Evolutionary conservation across 345 rosid species (phyloP), one percentile per base, ranked within the genome.

Genomic region (Rhodomyrtus tomentosa): DNA sequence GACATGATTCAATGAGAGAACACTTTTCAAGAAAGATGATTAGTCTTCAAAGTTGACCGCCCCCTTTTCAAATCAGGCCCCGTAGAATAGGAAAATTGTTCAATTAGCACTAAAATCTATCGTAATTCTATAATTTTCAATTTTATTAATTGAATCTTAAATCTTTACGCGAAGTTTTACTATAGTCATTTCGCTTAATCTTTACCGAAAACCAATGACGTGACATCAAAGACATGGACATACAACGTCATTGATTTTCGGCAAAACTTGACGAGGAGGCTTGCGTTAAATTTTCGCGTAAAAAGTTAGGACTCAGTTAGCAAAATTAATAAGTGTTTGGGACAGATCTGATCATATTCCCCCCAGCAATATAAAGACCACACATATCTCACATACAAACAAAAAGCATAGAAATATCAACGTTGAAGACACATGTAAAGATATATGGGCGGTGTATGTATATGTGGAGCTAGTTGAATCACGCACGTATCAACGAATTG

Each of bases 261-360:
- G 0, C 22, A n/a, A n/a, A n/a, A n/a, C n/a, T 68, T 16, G 18
- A 16, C 1, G 0, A 0, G 6, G 32, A 68, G 1, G 9, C 0
- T 2, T 4, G 0, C 0, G 0, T 16, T 7, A 22, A 4, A 32
- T 32, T 32, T 32, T 16, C 1, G 10, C 0, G 0, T 0, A 7
- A 62, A 62, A 15, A 7, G 7, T 59, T 29, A 32, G 4, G 21
- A 16, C 4, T 68, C 21, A 7, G 32, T 32, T 68, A 5, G 6
- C 0, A 16, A 62, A 18, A 32, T 32, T 3, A 1, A 32, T 32
- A 36, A 4, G 9, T 32, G 2, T 16, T 32, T 21, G 21, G 22
- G 24, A 16, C 0, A 7, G 6, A 68, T 7, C 0, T 12, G 24
- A 10, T 32, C 4, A 32, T 68, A 32, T 36, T 68, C 76, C 55